Base-by-base conservation (phyloP, 1,284 basidiomycete genomes). In the Puccinia coronata region DNA sequence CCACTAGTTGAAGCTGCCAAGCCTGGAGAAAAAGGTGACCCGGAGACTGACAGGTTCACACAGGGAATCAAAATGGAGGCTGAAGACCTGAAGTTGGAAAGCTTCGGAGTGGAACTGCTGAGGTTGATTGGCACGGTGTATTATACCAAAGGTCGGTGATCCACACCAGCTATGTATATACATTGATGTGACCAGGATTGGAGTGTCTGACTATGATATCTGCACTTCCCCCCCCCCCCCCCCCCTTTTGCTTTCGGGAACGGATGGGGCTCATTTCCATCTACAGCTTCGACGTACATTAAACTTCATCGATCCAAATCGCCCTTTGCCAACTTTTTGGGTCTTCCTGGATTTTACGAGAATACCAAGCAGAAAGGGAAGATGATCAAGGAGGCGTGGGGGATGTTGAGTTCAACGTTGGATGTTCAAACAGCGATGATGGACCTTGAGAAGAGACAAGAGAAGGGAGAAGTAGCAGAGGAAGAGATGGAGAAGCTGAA, bases 81-180 rank as follows among this genome's bases (percentile, higher is more conserved):
- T 0, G 95, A 98, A 83, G 97, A 99, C 88, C 87, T 99, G 85
- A 99, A 98, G 88, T 88, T 98, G 82, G 97, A 99, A 88, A 96
- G 94, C 83, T 99, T 99, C 86, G 97, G 97, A 80, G 92, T 99
- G 59, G 96, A 98, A 90, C 92, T 96, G 12, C 83, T 86, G 61
- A 84, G 85, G 80, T 84, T 85, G 51, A 86, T 86, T 82, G 86
- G 86, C 61, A 63, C 41, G 28, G 78, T 80, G 57, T 80, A 80
- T 36, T 63, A 71, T 49, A 80, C 78, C 28, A 80, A 80, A 53
- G 78, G 78, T 80, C 16, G 25, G 36, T 43, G 36, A 55, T 23
- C 31, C 36, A 34, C n/a, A n/a, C n/a, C n/a, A n/a, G n/a, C n/a
- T n/a, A 3, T 34, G 3, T 16, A 20, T 28, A 18, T 41, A 39